A percentile compares a stretch with the other conserved stretches of the same genome.
Conservation (phyloP, 345 rosid genomes). For the Pistacia atlantica region DNA sequence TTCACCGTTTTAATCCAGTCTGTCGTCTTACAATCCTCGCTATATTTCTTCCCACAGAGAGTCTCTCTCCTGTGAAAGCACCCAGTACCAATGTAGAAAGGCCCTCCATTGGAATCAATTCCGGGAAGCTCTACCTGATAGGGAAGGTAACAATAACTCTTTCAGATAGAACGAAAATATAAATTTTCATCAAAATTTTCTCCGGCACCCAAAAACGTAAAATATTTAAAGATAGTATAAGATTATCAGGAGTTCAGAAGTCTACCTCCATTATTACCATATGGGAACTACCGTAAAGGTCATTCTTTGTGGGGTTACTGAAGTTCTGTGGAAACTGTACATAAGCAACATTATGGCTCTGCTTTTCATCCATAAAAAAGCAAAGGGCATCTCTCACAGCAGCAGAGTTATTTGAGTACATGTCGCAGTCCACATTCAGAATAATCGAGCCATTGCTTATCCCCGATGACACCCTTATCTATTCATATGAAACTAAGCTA, state of each 20-base stretch:
- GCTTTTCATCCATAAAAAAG: slow-evolving; percentile 49
- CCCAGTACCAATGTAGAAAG: slow-evolving; percentile 35
- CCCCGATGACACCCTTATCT: slow-evolving; percentile 47
- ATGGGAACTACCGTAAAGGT: slow-evolving; percentile 24
- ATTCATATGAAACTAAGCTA: not conserved
- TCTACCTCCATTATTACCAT: slow-evolving; percentile 7
- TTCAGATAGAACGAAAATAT: too few species aligned
- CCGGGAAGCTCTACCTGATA: slow-evolving; percentile 34
- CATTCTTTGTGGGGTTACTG: slow-evolving; percentile 38
- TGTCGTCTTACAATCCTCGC: not conserved
- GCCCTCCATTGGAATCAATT: slow-evolving; percentile 33
- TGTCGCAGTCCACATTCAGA: slow-evolving; percentile 49
- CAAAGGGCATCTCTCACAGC: slow-evolving; percentile 36
- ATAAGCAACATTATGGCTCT: slow-evolving; percentile 35
- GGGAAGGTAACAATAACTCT: not conserved
- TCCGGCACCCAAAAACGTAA: too few species aligned
- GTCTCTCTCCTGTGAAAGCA: slow-evolving; percentile 42
- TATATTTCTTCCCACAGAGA: slow-evolving; percentile 26
- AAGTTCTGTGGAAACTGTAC: slow-evolving; percentile 43
- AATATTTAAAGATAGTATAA: too few species aligned
- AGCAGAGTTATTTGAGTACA: slow-evolving; percentile 41
- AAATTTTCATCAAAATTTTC: too few species aligned
- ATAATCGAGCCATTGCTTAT: slow-evolving; percentile 43
- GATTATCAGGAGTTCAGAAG: too few species aligned
- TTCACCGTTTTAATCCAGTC: slow-evolving; percentile 5